A percentile compares a stretch with the other conserved stretches of the same genome.
phyloP scores from a whole-genome alignment of 768 basidiomycete genomes.

The Leccinum fibrillosum region DNA sequence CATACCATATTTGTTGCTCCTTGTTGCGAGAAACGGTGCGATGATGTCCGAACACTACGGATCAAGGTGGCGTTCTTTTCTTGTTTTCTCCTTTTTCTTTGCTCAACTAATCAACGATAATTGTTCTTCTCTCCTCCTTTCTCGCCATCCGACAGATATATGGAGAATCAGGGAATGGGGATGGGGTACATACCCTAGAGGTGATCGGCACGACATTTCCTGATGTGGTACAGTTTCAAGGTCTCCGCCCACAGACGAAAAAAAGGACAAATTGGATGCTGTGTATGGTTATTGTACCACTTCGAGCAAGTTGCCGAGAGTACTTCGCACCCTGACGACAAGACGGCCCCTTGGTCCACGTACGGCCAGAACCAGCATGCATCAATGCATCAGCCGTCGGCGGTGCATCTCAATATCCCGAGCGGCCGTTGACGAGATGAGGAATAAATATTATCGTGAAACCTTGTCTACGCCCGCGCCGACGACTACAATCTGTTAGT shows the following conservation, averaged over 20 bases:
- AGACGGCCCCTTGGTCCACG: neutral
- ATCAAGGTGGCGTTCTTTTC: neutral
- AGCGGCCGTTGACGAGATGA: neutral
- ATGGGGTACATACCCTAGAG: neutral
- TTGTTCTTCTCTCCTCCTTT: neutral
- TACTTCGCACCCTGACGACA: neutral
- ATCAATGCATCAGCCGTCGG: neutral
- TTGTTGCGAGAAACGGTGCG: neutral
- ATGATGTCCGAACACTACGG: neutral
- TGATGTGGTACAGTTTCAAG: neutral
- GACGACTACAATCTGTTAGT: neutral
- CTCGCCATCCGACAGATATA: neutral
- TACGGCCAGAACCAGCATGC: neutral
- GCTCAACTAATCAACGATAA: neutral
- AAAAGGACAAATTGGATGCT: neutral
- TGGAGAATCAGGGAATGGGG: neutral
- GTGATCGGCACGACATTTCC: too few species aligned
- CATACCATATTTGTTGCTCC: neutral
- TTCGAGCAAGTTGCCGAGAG: neutral
- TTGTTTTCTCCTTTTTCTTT: neutral
- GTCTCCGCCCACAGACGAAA: neutral
- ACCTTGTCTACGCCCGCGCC: neutral
- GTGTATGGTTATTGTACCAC: neutral
- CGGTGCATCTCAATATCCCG: neutral
- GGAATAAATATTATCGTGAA: neutral